Base-by-base conservation (phyloP, 306 rosid species). In the Calophaca sinica region DNA sequence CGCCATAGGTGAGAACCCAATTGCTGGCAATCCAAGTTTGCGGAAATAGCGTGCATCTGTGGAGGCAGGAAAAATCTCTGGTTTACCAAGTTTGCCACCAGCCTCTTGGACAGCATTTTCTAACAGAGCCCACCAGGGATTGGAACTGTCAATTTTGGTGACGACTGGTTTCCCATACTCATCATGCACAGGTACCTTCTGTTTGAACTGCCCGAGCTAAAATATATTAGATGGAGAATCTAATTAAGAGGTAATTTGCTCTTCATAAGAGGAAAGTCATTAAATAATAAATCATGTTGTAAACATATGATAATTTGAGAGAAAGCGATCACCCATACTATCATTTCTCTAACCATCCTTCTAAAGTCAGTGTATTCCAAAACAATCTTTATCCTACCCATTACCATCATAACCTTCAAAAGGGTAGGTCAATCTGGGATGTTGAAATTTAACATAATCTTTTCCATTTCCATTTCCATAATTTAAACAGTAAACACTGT, bases 1-100 rank as follows among this genome's bases (percentile, higher is more conserved):
- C 35, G 92, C 92, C 87, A 94, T 92, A 9, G 99, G 99, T 59
- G 97, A 94, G 88, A 94, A 88, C 66, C 99, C 97, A 62, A 94
- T 90, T 11, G 99, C 96, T 3, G 96, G 96, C 60, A 94, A 64
- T 72, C 99, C 96, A 36, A 1, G 87, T n/a, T 3, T 6, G 48
- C 99, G 88, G 80, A 92, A 94, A 81, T 92, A 86, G 53, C 92
- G 92, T 31, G 97, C 84, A 84, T 94, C 99, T 39, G 99, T 92
- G 50, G 96, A 72, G 2, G 92, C 97, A 5, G 90, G 96, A 84
- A 91, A 90, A 58, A 94, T 82, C 81, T 94, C 96, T 5, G 97
- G 99, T 75, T 89, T 82, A 68, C 91, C 92, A 62, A 94, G 88
- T 76, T 92, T 94, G 53, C 96, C 92, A 62, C 90, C 84, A n/a